Evolutionary conservation across 371 early-diverging fungal species (phyloP), one percentile per base, ranked within the genome.

Genomic region (Lichtheimia hyalospora): DNA sequence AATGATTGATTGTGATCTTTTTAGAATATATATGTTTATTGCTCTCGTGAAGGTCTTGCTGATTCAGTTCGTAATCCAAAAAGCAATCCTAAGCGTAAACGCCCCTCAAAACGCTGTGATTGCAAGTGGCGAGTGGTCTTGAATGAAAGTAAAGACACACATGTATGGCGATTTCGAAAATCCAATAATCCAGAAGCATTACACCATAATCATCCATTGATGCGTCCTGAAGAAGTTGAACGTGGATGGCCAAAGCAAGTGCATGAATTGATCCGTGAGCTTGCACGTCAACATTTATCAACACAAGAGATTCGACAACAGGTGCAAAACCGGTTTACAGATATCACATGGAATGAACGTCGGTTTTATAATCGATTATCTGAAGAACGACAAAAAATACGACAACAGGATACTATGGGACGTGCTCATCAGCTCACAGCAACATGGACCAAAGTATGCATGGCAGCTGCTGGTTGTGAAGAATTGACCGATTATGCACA

Each of bases 121-220:
- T 86, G 86, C 64, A 75, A 84, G 60, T 86, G 86, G 86, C 78
- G 86, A 12, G 81, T 86, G 23, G 83, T 84, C 0, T 57, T 86
- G 13, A 84, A 79, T 58, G 82, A 84, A 66, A 78, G 74, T 23
- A 70, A 73, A 44, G 70, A 78, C 24, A 55, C 62, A 18, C 62
- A 61, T 24, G 61, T 66, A 16, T 86, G 84, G 84, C 73, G 82
- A 54, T 86, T 86, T 49, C 71, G 85, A 16, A 83, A 84, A 66
- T 84, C 87, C 10, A 74, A 79, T 59, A 84, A 84, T 66, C 79
- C 84, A 13, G 82, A 83, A 21, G 82, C 84, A 1, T 74, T 68
- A 62, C 70, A 73, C 50, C 87, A 86, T 49, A 86, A 86, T 61
- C 87, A 86, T 51, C 68, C 73, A 3, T 54, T 86, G 53, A 71